Conservation (phyloP, 2,329 filamentous ascomycete species). For the Phialemoniopsis sp. region DNA sequence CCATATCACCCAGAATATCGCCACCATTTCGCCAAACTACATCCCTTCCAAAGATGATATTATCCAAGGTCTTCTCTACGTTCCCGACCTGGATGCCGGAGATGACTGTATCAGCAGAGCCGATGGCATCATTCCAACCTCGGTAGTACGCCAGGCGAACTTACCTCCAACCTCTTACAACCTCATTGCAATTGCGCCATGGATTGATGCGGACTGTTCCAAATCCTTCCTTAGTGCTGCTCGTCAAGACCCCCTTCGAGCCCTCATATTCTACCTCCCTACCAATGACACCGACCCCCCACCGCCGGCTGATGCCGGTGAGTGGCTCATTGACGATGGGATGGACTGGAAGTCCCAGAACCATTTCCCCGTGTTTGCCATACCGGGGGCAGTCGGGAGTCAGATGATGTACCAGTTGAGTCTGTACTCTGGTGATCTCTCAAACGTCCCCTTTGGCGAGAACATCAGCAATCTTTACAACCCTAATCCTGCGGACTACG, state of each 20-base stretch:
- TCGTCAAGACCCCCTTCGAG: conserved; percentile 54
- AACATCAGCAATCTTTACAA: conserved; percentile 52
- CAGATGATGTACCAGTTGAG: conserved; percentile 68
- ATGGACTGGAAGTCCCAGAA: conserved; percentile 69
- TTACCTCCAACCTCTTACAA: conserved; percentile 67
- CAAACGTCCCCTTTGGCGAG: conserved; percentile 51
- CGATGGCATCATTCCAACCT: conserved; percentile 63
- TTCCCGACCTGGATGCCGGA: conserved; percentile 61
- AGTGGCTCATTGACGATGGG: conserved; percentile 69
- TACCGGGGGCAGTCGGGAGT: conserved; percentile 63
- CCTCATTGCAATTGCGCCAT: conserved; percentile 80
- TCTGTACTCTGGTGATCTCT: conserved; percentile 73
- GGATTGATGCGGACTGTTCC: conserved; percentile 73
- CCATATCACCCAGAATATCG: conserved; percentile 55
- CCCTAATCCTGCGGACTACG: conserved; percentile 52
- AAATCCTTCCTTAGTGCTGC: conserved; percentile 64
- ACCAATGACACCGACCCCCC: conserved; percentile 55
- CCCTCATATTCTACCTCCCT: conserved; percentile 60
- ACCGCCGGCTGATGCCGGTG: conserved; percentile 56
- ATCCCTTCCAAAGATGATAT: conserved; percentile 53
- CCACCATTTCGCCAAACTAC: conserved; percentile 70
- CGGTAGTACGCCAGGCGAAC: conserved; percentile 69
- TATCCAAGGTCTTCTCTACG: conserved; percentile 78
- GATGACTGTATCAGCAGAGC: conserved; percentile 62
- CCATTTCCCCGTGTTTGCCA: conserved; percentile 77